A percentile compares a stretch with the other conserved stretches of the same genome.
These are phyloP conservation scores for Lentinus polychrous DNA, from an alignment of 1,284 basidiomycete species.

Conservation along the genomic window DNA sequence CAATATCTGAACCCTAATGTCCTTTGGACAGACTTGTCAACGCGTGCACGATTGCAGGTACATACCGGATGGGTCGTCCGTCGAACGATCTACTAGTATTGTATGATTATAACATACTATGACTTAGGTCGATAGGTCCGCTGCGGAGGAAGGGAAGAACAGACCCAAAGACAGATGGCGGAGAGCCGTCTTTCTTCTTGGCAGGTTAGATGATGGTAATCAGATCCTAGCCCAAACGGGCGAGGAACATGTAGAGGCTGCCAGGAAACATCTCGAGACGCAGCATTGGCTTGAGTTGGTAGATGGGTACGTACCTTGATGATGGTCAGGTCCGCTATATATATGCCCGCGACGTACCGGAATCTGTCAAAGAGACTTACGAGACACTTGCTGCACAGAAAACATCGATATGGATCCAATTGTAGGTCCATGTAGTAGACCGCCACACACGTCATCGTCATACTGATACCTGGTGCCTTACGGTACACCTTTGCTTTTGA, in stretches of 20 bases:
- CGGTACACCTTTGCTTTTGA: background rate
- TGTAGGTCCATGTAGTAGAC: constrained; percentile 22
- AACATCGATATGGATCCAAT: constrained; percentile 66
- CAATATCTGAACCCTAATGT: constrained; percentile 28
- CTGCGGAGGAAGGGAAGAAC: constrained; percentile 37
- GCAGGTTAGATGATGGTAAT: constrained; percentile 38
- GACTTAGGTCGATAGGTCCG: constrained; percentile 32
- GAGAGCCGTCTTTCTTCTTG: constrained; percentile 36
- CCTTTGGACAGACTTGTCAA: constrained; percentile 38
- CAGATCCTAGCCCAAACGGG: constrained; percentile 27
- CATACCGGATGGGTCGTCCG: background rate
- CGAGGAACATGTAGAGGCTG: constrained; percentile 23
- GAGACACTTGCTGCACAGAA: constrained; percentile 27
- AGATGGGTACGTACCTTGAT: constrained; percentile 37
- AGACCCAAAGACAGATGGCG: constrained; percentile 38
- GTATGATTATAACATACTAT: background rate
- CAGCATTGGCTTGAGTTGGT: constrained; percentile 65
- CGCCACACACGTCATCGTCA: background rate
- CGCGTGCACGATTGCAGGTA: constrained; percentile 35
- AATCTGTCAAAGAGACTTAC: no score
- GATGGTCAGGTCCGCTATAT: background rate
- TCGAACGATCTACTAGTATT: background rate
- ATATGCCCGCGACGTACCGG: no score
- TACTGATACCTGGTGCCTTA: background rate
- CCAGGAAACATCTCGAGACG: constrained; percentile 44